Base-by-base conservation (phyloP, 108 stramenopile genomes). In the Nitzschia sp. region DNA sequence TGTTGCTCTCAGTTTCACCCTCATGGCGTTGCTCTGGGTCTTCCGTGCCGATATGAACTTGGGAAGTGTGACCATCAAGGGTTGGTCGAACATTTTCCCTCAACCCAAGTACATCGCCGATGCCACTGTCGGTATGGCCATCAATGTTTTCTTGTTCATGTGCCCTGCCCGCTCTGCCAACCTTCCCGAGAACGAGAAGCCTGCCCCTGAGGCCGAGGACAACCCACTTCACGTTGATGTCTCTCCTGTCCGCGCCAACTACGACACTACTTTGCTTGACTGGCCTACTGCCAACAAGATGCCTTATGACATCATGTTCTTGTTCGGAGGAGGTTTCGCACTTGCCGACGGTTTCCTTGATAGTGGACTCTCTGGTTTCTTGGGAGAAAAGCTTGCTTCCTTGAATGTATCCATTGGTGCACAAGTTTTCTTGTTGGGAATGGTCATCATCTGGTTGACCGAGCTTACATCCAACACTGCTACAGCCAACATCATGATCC, bases 321-420 rank as follows among this genome's bases (percentile, higher is more conserved):
- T 63, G 20, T 63, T 63, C 63, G 63, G 63, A 24, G 63, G 63
- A 26, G 63, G 63, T 22, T 63, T 63, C 25, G 63, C 63, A 1
- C 46, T 63, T 20, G 59, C 59, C 41, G 38, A 60, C 12, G 59
- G 79, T 24, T 29, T 56, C 26, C 19, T 56, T n/a, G 59, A 37
- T 5, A 40, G 38, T n/a, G 59, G 59, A 17, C 21, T 60, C 2
- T 60, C 59, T 14, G 39, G 34, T 60, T 60, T 10, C 38, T 41
- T 40, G 59, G 59, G 59, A 17, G 38, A 60, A 21, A 24, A 41
- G 39, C 59, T 60, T 37, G 24, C 12, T 3, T n/a, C 39, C 39
- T 25, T 39, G 12, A 19, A 15, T 17, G 48, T 50, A 1, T 1
- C 3, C 17, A 3, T 50, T 50, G 21, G 48, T 7, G 63, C 10